Base-by-base conservation (phyloP, 139 green algal genomes). In the Edaphochlamys debaryana region DNA sequence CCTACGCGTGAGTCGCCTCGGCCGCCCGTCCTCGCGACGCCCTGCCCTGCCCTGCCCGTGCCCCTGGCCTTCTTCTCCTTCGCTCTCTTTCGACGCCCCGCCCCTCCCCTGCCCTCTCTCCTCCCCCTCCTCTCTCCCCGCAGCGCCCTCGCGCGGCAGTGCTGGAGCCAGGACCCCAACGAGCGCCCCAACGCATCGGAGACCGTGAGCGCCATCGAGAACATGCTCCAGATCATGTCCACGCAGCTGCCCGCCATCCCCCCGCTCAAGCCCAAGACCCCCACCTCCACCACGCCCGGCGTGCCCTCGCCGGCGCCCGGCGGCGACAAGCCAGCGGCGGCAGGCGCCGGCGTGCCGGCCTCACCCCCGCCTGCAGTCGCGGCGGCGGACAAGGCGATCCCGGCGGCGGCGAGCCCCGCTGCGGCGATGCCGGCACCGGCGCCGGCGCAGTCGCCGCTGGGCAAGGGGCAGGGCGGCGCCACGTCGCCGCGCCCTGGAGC, bases 101-200 rank as follows among this genome's bases (percentile, higher is more conserved):
- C 45, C 45, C 13, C 45, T 13, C 45, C 11, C 45, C 45, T 54
- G 9, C 45, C 45, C 45, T 29, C 54, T 25, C 5, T 63, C 19
- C 9, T 63, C 54, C 54, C 19, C 54, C 54, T n/a, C 54, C 54
- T 29, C 20, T 22, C n/a, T 9, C 9, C 30, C 45, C 34, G 64
- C 66, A 83, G 77, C 11, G 66, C 62, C 3, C 71, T 87, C 36
- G 73, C 71, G 34, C 81, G 77, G 48, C 71, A 67, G 62, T 87
- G 81, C 72, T 87, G 81, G 81, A 74, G 62, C 58, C 62, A 73
- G 40, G 71, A 87, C 71, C 73, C 73, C 62, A 69, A 82, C 60
- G 67, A 67, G 71, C 71, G 81, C 37, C 81, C 81, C 42, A 58
- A 42, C 36, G 63, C 66, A 3, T 68, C 62, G 11, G 81, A 82